Evolutionary conservation across 2,329 filamentous ascomycete genomes (phyloP).

Genomic region (Pseudopithomyces maydicus): DNA sequence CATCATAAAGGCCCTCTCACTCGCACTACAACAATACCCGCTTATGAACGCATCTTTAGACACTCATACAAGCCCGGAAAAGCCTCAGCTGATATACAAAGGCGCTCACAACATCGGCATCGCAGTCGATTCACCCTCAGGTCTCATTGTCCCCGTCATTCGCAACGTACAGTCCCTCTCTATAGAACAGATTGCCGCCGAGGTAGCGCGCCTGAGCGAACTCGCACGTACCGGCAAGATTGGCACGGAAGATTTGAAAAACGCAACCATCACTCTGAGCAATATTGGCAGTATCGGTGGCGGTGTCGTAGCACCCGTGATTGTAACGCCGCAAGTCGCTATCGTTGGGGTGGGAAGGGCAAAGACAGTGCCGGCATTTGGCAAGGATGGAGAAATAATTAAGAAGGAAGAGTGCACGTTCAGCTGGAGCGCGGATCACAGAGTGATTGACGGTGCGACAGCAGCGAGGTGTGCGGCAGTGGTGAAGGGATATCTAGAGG

Average conservation of each 20-base stretch:
- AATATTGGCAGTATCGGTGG: constrained; percentile 97
- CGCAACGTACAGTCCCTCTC: constrained; percentile 79
- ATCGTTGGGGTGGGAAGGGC: constrained; percentile 88
- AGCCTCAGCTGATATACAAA: constrained; percentile 78
- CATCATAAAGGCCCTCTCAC: constrained; percentile 91
- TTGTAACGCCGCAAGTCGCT: constrained; percentile 87
- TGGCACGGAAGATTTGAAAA: constrained; percentile 73
- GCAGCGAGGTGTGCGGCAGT: constrained; percentile 88
- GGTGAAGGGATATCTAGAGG: constrained; percentile 78
- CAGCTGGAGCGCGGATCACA: constrained; percentile 95
- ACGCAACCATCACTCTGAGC: constrained; percentile 92
- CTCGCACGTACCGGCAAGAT: constrained; percentile 79
- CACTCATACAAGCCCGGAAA: constrained; percentile 59
- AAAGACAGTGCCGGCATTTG: constrained; percentile 80
- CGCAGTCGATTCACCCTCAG: constrained; percentile 89
- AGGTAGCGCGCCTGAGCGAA: constrained; percentile 73
- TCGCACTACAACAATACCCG: constrained; percentile 80
- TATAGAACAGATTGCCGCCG: constrained; percentile 76
- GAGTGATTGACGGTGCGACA: constrained; percentile 92
- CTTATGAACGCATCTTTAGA: constrained; percentile 88
- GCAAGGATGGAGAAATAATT: constrained; percentile 61
- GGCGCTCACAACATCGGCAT: constrained; percentile 92
- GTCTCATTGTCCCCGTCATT: constrained; percentile 90
- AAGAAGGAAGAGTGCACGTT: constrained; percentile 84
- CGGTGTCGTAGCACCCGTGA: constrained; percentile 87